Evolutionary conservation across 768 basidiomycete genomes (phyloP), one percentile per base, ranked within the genome.

Genomic region (Lactarius vividus): DNA sequence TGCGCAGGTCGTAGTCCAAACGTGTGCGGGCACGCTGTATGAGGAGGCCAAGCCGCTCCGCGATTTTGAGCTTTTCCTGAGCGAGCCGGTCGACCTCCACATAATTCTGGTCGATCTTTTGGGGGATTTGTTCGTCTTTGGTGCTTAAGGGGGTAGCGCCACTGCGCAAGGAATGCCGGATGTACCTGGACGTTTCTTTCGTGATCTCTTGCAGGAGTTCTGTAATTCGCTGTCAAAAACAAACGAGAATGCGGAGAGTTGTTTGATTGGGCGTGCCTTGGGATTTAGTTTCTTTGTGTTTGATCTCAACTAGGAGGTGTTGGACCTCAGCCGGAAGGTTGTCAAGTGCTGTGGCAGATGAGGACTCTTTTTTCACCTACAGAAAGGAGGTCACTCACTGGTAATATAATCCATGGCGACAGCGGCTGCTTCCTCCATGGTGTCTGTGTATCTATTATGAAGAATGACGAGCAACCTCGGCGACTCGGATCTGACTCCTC

Each of bases 291-390:
- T 84, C 82, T 66, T 78, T 82, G 60, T 77, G 72, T 42, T 78
- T 77, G 39, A 83, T 82, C 67, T 83, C 82, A 18, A 79, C 77
- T n/a, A 83, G 75, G 20, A 83, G 75, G 66, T 78, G 79, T 29
- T 80, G 79, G 10, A 84, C 75, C 71, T 83, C 82, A 37, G 76
- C 78, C 0, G 82, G 82, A 64, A 83, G 73, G 67, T 83, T 83
- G 63, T 83, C 82, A 23, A 83, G 77, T 59, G 80, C 82, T 83
- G 68, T 20, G 57, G 49, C 37, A 53, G 35, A 49, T 37, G 56
- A 57, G 59, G 46, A 42, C 39, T 20, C 40, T 10, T 26, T 44
- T 46, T 23, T 7, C 31, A 46, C 15, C 5, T 11, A 49, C 23
- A n/a, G 49, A 49, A 20, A 28, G 5, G 33, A 11, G n/a, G 11